Percentiles rank a stretch among this genome's conserved stretches.
Evolutionary conservation across 2,329 filamentous ascomycete genomes (phyloP).

Genomic region (Fonsecaea pedrosoi): DNA sequence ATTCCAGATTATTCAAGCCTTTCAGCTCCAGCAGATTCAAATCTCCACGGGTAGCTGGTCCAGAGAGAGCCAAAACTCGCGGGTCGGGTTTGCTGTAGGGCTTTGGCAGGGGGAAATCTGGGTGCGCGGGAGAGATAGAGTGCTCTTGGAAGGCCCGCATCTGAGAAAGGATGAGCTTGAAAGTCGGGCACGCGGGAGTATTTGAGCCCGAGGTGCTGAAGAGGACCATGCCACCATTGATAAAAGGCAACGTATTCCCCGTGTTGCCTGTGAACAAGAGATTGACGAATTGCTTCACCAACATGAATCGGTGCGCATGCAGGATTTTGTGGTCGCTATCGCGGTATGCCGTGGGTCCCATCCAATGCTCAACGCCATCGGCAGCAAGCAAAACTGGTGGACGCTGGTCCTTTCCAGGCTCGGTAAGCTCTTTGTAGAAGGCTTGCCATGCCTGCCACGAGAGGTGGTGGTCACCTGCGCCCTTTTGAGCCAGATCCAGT

Average conservation of each 20-base stretch:
- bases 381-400: slow-evolving; percentile 75
- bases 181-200: slow-evolving; percentile 65
- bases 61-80: slow-evolving; percentile 55
- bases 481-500: slow-evolving; percentile 70
- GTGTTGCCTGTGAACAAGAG: slow-evolving; percentile 65
- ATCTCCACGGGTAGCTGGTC: slow-evolving; percentile 37
- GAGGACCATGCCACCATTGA: slow-evolving; percentile 80
- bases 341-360: slow-evolving; percentile 78
- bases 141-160: slow-evolving; percentile 51
- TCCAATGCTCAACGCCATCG: slow-evolving; percentile 82
- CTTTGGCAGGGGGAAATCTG: slow-evolving; percentile 55
- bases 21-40: slow-evolving; percentile 62
- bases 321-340: slow-evolving; percentile 73
- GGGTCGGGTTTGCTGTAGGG: slow-evolving; percentile 61
- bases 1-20: slow-evolving; percentile 76
- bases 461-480: slow-evolving; percentile 74
- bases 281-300: slow-evolving; percentile 77
- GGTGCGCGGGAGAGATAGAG: slow-evolving; percentile 44
- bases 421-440: slow-evolving; percentile 78
- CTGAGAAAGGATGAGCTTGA: slow-evolving; percentile 70
- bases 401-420: slow-evolving; percentile 55
- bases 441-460: slow-evolving; percentile 82
- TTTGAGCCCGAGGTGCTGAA: slow-evolving; percentile 78
- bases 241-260: slow-evolving; percentile 46
- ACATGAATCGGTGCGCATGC: slow-evolving; percentile 82